Evolutionary conservation across 257 asterid genomes (phyloP).

Genomic region (Solanum gandarillasii): DNA sequence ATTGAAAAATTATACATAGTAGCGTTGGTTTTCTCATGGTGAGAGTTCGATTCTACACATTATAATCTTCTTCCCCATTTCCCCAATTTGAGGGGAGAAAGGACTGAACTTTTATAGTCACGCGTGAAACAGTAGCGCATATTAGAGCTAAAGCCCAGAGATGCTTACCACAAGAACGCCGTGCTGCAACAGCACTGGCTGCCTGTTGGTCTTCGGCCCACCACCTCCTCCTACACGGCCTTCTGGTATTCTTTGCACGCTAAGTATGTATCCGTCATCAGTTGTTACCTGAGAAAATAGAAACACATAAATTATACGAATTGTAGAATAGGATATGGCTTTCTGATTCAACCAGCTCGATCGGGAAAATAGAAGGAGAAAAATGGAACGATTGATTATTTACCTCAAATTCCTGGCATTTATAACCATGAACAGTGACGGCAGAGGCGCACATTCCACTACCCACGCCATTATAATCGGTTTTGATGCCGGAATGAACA

Average conservation of each 20-base stretch:
- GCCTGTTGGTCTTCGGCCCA: not conserved
- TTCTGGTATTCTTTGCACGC: constrained; percentile 33
- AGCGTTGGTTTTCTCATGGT: not conserved
- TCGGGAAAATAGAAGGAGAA: not conserved
- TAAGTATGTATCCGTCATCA: constrained; percentile 36
- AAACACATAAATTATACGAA: not conserved
- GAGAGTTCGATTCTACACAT: not conserved
- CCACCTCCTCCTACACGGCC: constrained; percentile 14
- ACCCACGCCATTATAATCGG: not conserved
- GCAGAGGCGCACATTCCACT: constrained; percentile 49
- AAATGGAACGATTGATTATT: not conserved
- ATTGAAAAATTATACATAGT: too few species aligned
- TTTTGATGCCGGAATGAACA: not conserved
- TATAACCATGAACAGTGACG: constrained; percentile 44
- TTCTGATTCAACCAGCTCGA: not conserved
- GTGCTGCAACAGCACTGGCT: constrained; percentile 35
- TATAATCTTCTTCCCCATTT: not conserved
- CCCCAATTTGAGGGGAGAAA: not conserved
- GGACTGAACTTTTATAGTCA: not conserved
- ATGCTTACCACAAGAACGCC: constrained; percentile 58
- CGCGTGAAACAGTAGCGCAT: not conserved
- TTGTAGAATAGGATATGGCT: not conserved
- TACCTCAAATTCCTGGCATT: constrained; percentile 61
- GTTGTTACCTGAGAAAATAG: constrained; percentile 20
- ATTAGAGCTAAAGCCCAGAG: not conserved